A percentile compares a stretch with the other conserved stretches of the same genome.
These are phyloP conservation scores for Pisolithus orientalis DNA, from an alignment of 768 basidiomycete genomes.

Conservation along the genomic window DNA sequence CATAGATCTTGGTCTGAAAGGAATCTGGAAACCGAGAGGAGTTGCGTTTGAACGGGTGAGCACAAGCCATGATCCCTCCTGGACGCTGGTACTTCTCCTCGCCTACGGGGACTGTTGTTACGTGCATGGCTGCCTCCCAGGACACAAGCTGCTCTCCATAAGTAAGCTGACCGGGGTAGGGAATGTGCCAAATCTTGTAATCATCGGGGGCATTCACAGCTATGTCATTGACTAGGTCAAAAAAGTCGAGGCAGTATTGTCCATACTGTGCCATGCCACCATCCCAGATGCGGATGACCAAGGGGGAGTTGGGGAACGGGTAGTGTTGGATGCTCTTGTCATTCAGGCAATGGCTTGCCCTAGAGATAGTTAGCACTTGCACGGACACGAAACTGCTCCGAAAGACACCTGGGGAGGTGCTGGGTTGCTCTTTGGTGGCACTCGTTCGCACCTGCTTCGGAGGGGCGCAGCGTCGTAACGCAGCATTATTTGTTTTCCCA, in stretches of 20 bases:
- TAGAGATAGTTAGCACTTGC: background rate
- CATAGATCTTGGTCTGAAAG: background rate
- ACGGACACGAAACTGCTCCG: background rate
- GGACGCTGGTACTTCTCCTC: slow-evolving; percentile 1
- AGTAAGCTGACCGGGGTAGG: background rate
- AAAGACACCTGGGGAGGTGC: background rate
- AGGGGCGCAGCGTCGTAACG: background rate
- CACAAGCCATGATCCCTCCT: background rate
- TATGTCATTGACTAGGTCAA: background rate
- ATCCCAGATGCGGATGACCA: slow-evolving; percentile 1
- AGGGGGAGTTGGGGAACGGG: background rate
- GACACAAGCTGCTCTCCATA: background rate
- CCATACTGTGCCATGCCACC: slow-evolving; percentile 1
- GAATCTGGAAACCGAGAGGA: background rate
- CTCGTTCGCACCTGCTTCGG: background rate
- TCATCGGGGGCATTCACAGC: background rate
- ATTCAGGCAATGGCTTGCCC: background rate
- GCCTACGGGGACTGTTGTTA: background rate
- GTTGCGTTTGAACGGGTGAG: background rate
- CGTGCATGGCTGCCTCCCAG: background rate
- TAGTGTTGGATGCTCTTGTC: background rate
- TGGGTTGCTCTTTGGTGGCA: background rate
- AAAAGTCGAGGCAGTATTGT: slow-evolving; percentile 1
- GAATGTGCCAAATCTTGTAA: background rate
- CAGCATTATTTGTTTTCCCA: no score